These are phyloP conservation scores for Schizothecium vesticola DNA, from an alignment of 495 filamentous ascomycete species.

Conservation along the genomic window DNA sequence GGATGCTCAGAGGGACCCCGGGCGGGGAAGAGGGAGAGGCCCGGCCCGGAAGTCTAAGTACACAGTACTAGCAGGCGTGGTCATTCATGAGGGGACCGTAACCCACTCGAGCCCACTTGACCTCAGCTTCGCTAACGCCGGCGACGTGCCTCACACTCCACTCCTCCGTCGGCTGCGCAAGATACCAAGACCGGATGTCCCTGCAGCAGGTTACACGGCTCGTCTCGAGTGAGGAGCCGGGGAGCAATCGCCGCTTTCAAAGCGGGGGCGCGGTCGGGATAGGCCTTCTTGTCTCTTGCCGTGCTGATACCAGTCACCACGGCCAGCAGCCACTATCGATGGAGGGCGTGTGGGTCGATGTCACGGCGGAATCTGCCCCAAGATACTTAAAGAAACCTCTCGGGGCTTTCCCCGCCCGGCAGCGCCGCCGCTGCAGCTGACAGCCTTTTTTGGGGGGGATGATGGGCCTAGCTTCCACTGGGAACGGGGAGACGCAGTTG, in stretches of 20 bases:
- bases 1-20: background rate
- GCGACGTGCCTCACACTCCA: background rate
- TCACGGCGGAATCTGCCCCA: constrained; percentile 1
- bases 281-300: background rate
- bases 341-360: background rate
- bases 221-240: background rate
- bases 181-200: background rate
- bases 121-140: background rate
- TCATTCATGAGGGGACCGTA: background rate
- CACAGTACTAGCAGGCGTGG: background rate
- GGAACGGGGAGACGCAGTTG: background rate
- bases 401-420: background rate
- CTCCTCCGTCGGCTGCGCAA: background rate
- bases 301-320: background rate
- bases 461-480: background rate
- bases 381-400: background rate
- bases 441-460: background rate
- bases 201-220: background rate
- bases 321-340: background rate
- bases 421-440: background rate
- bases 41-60: background rate
- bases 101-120: background rate
- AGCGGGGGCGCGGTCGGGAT: background rate
- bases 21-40: background rate
- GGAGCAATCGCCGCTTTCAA: background rate